These are phyloP conservation scores for Cladosporium velox DNA, from an alignment of 2,329 filamentous ascomycete genomes.

Conservation along the genomic window DNA sequence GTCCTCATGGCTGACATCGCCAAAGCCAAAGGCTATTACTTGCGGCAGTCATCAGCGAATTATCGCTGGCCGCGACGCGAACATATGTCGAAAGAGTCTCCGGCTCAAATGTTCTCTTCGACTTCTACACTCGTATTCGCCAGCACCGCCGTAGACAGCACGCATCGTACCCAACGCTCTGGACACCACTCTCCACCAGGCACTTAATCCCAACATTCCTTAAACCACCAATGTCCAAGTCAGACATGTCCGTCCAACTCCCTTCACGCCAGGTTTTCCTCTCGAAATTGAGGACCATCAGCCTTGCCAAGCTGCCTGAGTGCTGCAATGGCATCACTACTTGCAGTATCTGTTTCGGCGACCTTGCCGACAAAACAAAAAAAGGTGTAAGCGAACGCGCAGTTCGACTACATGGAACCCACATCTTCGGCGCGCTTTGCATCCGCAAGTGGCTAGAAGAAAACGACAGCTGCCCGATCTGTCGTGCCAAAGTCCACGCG, in stretches of 20 bases:
- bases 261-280: neutral
- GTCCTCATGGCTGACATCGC: neutral
- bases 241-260: neutral
- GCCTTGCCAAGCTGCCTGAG: neutral
- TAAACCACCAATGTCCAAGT: neutral
- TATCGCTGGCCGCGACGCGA: neutral
- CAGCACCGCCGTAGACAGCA: neutral
- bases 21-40: neutral
- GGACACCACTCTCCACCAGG: neutral
- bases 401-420: neutral
- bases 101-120: neutral
- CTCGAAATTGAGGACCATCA: neutral
- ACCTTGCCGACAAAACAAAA: neutral
- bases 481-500: neutral
- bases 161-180: neutral
- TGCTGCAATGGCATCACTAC: neutral
- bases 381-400: neutral
- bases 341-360: conserved; percentile 1
- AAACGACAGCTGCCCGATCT: neutral
- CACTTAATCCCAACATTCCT: neutral
- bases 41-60: neutral
- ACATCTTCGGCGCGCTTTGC: neutral
- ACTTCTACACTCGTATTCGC: neutral
- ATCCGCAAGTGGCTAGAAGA: neutral
- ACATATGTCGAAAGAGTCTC: neutral